These are phyloP conservation scores for Phoma sp. DNA, from an alignment of 2,329 filamentous ascomycete genomes.

Conservation along the genomic window DNA sequence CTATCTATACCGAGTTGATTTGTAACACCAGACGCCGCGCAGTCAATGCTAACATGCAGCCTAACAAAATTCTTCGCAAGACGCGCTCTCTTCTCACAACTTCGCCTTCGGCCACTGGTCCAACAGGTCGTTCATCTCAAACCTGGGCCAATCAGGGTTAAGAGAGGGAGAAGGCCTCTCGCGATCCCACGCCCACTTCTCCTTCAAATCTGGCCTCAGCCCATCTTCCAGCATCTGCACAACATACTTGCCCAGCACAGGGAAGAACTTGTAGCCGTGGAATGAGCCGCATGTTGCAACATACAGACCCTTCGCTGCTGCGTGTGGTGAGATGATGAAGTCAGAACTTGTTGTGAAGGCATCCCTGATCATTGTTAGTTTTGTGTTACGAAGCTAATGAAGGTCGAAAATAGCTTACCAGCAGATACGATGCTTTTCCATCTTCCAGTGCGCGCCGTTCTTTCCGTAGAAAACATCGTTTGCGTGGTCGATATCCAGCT, in stretches of 20 bases:
- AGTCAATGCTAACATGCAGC: constrained; percentile 13
- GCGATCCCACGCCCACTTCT: constrained; percentile 70
- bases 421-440: constrained; percentile 69
- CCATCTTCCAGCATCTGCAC: constrained; percentile 57
- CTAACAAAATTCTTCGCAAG: not conserved
- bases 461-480: constrained; percentile 66
- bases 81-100: constrained; percentile 23
- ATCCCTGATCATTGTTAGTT: constrained; percentile 58
- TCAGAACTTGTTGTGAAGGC: constrained; percentile 65
- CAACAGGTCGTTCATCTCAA: constrained; percentile 63
- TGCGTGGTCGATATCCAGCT: constrained; percentile 65
- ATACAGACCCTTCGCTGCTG: constrained; percentile 55
- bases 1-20: not conserved
- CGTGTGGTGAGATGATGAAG: constrained; percentile 61
- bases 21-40: constrained; percentile 9
- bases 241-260: constrained; percentile 62
- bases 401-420: constrained; percentile 55
- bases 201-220: constrained; percentile 55
- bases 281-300: constrained; percentile 67
- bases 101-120: constrained; percentile 43
- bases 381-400: constrained; percentile 29
- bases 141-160: constrained; percentile 64
- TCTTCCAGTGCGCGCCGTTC: constrained; percentile 62
- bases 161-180: constrained; percentile 59
- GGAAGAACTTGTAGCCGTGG: constrained; percentile 68